Evolutionary conservation across 164 flowering plant genomes (phyloP), one percentile per base, ranked within the genome.

Genomic region (Platanus orientalis): DNA sequence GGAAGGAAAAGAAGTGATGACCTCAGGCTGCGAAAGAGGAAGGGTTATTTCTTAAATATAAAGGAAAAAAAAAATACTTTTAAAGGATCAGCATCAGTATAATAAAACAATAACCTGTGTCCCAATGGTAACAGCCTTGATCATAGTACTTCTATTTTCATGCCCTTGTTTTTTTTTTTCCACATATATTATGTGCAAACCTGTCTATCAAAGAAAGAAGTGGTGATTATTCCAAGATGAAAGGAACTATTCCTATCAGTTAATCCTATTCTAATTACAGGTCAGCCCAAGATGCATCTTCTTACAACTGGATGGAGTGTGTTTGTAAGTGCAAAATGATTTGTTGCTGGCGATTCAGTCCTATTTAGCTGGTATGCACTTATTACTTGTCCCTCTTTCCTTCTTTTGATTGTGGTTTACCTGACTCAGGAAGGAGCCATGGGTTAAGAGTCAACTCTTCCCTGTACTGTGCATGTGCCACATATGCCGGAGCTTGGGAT

Each of bases 391-490:
- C 39, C 71, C 83, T 92, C 0, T 92, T 90, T 57, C 83, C 86
- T 66, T n/a, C n/a, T n/a, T 90, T 88, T 71, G 88, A 92, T 92
- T 75, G 11, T 19, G 20, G 25, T n/a, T n/a, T 53, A 26, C 25
- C 19, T 60, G 23, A 21, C 19, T 4, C 20, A 0, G 27, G 20
- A 25, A 12, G 23, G 36, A n/a, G n/a, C n/a, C n/a, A 39, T 40
- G 51, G 27, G 20, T n/a, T 26, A 26, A 58, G 48, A 34, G 30
- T 26, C n/a, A 6, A n/a, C 11, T 26, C 19, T 25, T 49, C 4
- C 57, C 30, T 40, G 59, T 45, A 7, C 19, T 28, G 2, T 60
- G 36, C 40, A 45, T 60, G 32, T 45, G 51, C 24, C 19, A 6
- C 12, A 0, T n/a, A 0, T 30, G 12, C 13, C 0, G 28, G 50